Conservation (phyloP, 768 basidiomycete species). For the Hygrocybe coccinea region DNA sequence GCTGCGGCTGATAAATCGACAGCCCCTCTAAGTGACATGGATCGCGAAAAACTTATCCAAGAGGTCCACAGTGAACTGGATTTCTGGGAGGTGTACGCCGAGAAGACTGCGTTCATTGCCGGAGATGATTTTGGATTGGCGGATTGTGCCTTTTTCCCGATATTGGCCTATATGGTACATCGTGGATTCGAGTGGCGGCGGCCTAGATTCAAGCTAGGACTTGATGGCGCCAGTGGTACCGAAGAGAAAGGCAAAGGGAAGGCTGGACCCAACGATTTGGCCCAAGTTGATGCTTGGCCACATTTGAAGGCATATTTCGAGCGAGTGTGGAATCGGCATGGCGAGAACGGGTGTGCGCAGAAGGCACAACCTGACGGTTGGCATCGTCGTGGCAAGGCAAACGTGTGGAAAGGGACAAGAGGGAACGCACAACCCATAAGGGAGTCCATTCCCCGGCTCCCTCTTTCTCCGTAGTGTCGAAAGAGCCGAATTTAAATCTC, state of each 20-base stretch:
- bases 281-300: conserved; percentile 18
- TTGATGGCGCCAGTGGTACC: background rate
- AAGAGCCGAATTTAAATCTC: too few species aligned
- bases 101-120: conserved; percentile 18
- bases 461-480: background rate
- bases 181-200: conserved; percentile 20
- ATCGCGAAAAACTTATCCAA: conserved; percentile 15
- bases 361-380: conserved; percentile 23
- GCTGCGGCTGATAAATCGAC: conserved; percentile 13
- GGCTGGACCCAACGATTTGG: background rate
- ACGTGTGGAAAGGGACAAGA: conserved; percentile 19
- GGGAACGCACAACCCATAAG: conserved; percentile 6
- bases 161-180: conserved; percentile 27
- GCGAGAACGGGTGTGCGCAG: conserved; percentile 21
- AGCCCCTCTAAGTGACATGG: conserved; percentile 7
- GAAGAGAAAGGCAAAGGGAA: background rate
- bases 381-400: conserved; percentile 18
- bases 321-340: conserved; percentile 19
- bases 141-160: conserved; percentile 26
- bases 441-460: background rate
- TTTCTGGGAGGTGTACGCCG: conserved; percentile 24
- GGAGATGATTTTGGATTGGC: conserved; percentile 23
- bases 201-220: conserved; percentile 8
- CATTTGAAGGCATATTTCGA: conserved; percentile 20
- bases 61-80: conserved; percentile 22